phyloP scores from a whole-genome alignment of 192 early-diverging fungal genomes.

The Pilobolus umbonatus region DNA sequence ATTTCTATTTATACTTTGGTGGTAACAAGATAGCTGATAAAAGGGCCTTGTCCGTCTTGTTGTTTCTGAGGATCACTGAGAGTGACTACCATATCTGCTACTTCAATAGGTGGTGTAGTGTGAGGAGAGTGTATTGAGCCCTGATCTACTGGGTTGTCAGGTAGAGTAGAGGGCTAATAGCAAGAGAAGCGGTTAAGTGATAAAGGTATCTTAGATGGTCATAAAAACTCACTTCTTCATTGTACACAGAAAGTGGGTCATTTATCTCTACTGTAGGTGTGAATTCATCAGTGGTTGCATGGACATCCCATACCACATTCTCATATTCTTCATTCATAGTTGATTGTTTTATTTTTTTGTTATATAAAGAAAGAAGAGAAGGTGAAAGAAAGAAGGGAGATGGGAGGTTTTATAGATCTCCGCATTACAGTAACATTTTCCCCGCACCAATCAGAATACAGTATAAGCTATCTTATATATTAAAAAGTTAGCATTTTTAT shows the following conservation, averaged over 20 bases:
- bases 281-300: constrained; percentile 18
- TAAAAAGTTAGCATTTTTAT: too few species aligned
- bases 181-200: too few species aligned
- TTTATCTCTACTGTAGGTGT: constrained; percentile 9
- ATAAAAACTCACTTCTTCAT: constrained; percentile 10
- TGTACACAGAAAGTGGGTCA: constrained; percentile 14
- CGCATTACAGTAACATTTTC: too few species aligned
- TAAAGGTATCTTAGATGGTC: neutral
- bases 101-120: neutral
- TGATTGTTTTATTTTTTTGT: constrained; percentile 1
- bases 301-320: constrained; percentile 24
- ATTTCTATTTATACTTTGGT: constrained; percentile 55
- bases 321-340: constrained; percentile 20
- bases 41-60: constrained; percentile 78
- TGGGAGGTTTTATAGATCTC: too few species aligned
- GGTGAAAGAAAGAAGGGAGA: neutral
- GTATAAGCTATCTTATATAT: too few species aligned
- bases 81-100: constrained; percentile 47
- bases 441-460: too few species aligned
- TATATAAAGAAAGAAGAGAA: neutral
- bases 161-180: neutral
- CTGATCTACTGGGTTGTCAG: neutral
- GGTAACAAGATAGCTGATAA: constrained; percentile 78
- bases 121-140: neutral
- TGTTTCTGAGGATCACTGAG: constrained; percentile 85